Evolutionary conservation across 257 asterid species (phyloP).

Genomic region (Verbascum thapsus): DNA sequence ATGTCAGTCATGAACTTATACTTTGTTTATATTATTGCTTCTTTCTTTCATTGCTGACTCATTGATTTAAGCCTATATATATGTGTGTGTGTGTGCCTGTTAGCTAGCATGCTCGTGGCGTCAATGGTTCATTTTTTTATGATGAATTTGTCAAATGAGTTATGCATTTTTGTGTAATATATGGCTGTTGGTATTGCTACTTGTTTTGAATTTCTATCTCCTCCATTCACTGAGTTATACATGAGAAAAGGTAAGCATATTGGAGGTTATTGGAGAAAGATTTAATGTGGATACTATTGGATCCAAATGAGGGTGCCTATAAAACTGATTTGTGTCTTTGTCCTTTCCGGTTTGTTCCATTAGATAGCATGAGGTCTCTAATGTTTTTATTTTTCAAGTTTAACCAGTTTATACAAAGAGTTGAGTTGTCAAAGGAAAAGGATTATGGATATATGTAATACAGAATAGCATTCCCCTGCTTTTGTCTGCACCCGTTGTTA

Average conservation of each 20-base stretch:
- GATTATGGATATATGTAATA: not conserved
- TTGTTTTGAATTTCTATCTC: slow-evolving; percentile 1
- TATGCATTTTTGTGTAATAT: not conserved
- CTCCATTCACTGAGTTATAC: not conserved
- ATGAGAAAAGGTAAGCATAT: not conserved
- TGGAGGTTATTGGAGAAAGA: not conserved
- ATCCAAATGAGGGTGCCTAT: not conserved
- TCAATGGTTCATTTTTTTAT: not conserved
- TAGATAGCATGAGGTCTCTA: not conserved
- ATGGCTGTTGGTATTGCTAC: slow-evolving; percentile 1
- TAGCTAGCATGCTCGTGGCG: not conserved
- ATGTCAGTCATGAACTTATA: slow-evolving; percentile 39
- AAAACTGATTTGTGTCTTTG: not conserved
- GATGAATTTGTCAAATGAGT: not conserved
- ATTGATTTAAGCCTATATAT: slow-evolving; percentile 3
- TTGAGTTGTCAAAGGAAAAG: not conserved
- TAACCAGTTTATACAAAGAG: not conserved
- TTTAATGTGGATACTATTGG: not conserved
- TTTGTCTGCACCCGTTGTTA: slow-evolving; percentile 16
- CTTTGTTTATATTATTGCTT: not conserved
- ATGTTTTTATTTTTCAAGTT: too few relatives aligned
- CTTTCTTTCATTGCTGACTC: not conserved
- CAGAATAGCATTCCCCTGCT: not conserved
- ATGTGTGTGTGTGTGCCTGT: not conserved
- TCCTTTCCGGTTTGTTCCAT: not conserved